Conservation (phyloP, 164 flowering plant species). For the Saururus chinensis region DNA sequence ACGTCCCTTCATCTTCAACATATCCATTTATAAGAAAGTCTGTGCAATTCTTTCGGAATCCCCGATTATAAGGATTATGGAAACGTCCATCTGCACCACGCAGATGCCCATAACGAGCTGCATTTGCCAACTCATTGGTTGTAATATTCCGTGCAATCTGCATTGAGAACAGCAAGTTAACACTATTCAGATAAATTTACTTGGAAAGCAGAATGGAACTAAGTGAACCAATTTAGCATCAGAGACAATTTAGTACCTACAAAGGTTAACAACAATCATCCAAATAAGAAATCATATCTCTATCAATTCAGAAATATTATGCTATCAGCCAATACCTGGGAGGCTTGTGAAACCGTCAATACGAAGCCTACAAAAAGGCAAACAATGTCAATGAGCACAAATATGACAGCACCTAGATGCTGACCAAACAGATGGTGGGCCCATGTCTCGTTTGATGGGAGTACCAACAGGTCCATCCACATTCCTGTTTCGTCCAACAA, state of each 20-base stretch:
- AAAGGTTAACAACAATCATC: too few species aligned
- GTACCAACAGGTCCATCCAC: constrained; percentile 34
- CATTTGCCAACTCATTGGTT: constrained; percentile 82
- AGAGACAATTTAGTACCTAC: too few species aligned
- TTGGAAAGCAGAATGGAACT: too few species aligned
- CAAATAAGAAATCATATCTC: neutral
- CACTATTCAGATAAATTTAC: too few species aligned
- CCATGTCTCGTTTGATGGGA: constrained; percentile 40
- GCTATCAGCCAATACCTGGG: constrained; percentile 43
- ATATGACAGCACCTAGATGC: constrained; percentile 56
- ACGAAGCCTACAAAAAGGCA: constrained; percentile 34
- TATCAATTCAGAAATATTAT: neutral
- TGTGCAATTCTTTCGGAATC: constrained; percentile 75
- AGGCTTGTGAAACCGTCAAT: constrained; percentile 48
- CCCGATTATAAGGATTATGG: constrained; percentile 87
- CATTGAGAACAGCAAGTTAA: constrained; percentile 4
- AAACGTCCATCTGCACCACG: constrained; percentile 83
- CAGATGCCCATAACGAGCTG: constrained; percentile 74
- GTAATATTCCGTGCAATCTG: constrained; percentile 96
- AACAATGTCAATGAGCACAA: constrained; percentile 47
- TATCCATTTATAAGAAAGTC: constrained; percentile 77
- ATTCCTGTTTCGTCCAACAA: constrained; percentile 37
- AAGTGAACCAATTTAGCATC: too few species aligned
- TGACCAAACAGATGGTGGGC: constrained; percentile 33
- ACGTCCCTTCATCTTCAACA: constrained; percentile 51